Base-by-base conservation (phyloP, 495 filamentous ascomycete genomes). In the Sporormia fimetaria region DNA sequence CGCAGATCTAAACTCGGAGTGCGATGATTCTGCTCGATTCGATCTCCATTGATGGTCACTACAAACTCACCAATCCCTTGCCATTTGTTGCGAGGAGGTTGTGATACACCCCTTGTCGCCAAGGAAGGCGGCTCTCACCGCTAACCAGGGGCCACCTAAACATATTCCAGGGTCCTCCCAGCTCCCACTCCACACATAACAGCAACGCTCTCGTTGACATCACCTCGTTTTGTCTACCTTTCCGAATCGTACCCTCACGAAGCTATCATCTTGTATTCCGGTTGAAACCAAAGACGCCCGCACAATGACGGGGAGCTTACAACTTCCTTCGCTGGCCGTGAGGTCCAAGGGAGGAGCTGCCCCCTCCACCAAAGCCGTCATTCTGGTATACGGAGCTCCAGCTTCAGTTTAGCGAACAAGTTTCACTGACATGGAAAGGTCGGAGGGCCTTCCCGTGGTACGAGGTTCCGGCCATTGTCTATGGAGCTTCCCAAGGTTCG, bases 401-500 rank as follows among this genome's bases (percentile, higher is more conserved):
- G 30, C 21, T 25, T 21, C 44, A 21, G 18, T 36, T 36, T 14
- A 26, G n/a, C 24, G 27, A 37, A 41, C 34, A 46, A 16, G 11
- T 34, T 44, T 56, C n/a, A 61, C 36, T 35, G 14, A 30, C 52
- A 54, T 41, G n/a, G n/a, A n/a, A n/a, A 94, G 87, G 87, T 94
- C 57, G 87, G 87, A 48, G 87, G 87, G 46, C 84, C 87, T 37
- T 93, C 85, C 10, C 73, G 90, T 75, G 90, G 90, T 60, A 99
- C 90, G 48, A 75, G 90, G 40, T 99, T 99, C 68, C 73, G 90
- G 53, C 90, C 90, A 56, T 71, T 99, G 57, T 96, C 90, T 21
- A 76, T 99, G 37, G 92, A 99, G 67, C 74, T 96, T 32, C 90
- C 90, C 47, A 99, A 99, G 79, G 88, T 94, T 60, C 36, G 63